Base-by-base conservation (phyloP, 768 basidiomycete species). In the Strobilomyces echinocephalus region DNA sequence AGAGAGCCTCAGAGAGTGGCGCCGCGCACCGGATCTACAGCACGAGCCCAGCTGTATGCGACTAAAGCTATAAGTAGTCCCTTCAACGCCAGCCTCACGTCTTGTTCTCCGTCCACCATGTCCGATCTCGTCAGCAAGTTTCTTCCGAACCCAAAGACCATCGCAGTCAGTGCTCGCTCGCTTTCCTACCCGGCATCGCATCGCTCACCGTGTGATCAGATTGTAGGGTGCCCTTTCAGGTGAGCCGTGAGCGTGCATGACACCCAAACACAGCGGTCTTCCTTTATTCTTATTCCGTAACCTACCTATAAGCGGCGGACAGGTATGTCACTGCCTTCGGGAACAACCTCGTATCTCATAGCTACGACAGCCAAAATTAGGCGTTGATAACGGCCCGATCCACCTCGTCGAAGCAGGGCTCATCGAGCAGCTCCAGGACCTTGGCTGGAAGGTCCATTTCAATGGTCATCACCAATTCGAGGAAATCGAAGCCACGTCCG, bases 211-310 rank as follows among this genome's bases (percentile, higher is more conserved):
- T 50, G 35, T 35, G 45, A 20, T 41, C 11, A 94, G 87, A 89
- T 98, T 63, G 85, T 98, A 28, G 93, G 91, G 26, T 97, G 94
- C 73, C 95, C 95, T 15, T 97, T 97, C 79, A 92, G 89, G 93
- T 91, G 63, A 68, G 82, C 74, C 88, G 93, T 91, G 63, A 68
- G 82, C 74, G 15, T 36, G 10, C 30, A 21, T 31, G 8, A 28
- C 38, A 14, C 46, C 18, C n/a, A 16, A 16, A 18, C 38, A 11
- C n/a, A 16, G 7, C 30, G 15, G 10, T 15, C 48, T 52, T 54
- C 31, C 21, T 15, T 47, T 5, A 18, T 41, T 9, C 42, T 57
- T 21, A 53, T 60, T 46, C 48, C 57, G 55, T 57, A 60, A 45
- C 45, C 34, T 39, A 12, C 45, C 34, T 39, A 12, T 35, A 45